Base-by-base conservation (phyloP, 352 stramenopile genomes). In the Pythium coloratum region DNA sequence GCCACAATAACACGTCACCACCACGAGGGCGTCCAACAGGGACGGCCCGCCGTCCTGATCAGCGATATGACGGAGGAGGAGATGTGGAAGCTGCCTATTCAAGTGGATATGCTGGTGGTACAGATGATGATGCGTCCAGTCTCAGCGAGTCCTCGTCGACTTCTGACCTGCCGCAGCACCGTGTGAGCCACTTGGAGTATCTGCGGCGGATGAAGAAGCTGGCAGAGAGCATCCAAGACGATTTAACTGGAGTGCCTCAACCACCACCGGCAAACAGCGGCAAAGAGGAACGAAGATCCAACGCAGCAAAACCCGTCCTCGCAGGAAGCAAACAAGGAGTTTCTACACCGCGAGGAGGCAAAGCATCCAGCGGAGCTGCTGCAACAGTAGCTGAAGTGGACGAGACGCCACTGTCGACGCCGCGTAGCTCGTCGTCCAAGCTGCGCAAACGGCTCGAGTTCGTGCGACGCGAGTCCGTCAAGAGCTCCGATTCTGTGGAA, bases 151-250 rank as follows among this genome's bases (percentile, higher is more conserved):
- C 58, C 0, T 56, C 55, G 7, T 49, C 47, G 9, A 3, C 62
- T 14, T 68, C 69, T 2, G 78, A 88, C 13, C 30, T 90, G 30
- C 81, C 83, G 59, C 51, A 72, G 16, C 78, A 89, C 28, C 81
- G 83, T 3, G 72, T 89, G 24, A 76, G 80, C 55, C 83, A 92
- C 65, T 77, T 92, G 80, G 81, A 86, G 54, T 92, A 90, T 58
- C 58, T 92, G 56, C 75, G 80, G 24, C 70, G 77, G 34, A 89
- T 92, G 84, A 89, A 83, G 54, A 76, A 80, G 42, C 65, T 91
- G 2, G 79, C 80, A 13, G 80, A 91, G 47, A 89, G 61, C 33
- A 91, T 91, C 34, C 82, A 84, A 14, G 73, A 87, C 24, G 83
- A 90, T 54, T 55, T 91, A 3, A 20, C 40, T 26, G 44, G 40